Conservation (phyloP, 108 stramenopile genomes). For the Pseudonitzschia pungens region DNA sequence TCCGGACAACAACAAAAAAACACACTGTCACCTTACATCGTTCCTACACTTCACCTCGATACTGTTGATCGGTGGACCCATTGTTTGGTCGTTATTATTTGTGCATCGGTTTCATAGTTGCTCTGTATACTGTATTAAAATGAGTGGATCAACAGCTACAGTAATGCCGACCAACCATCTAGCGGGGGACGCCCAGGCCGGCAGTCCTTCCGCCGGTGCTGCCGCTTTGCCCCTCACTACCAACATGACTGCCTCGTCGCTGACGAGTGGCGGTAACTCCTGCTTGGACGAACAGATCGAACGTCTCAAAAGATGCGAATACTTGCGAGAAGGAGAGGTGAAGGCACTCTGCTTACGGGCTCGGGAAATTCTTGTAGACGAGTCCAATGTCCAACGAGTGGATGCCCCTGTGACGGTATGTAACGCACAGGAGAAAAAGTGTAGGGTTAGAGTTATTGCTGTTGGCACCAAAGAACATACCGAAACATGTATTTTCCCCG, state of each 20-base stretch:
- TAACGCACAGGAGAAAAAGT: neutral
- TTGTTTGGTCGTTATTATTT: too few relatives aligned
- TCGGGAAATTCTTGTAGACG: slow-evolving; percentile 97
- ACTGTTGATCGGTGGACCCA: too few relatives aligned
- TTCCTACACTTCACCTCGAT: too few relatives aligned
- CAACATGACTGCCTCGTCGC: slow-evolving; percentile 55
- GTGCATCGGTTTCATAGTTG: too few relatives aligned
- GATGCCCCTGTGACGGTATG: slow-evolving; percentile 97
- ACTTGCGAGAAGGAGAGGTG: slow-evolving; percentile 97
- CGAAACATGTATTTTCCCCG: neutral
- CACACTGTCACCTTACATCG: too few relatives aligned
- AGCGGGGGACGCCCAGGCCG: slow-evolving; percentile 3
- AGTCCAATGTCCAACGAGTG: slow-evolving; percentile 97
- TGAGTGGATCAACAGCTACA: slow-evolving; percentile 34
- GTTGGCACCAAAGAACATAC: neutral
- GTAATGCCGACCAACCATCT: slow-evolving; percentile 32
- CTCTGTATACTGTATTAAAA: neutral
- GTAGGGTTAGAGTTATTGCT: too few relatives aligned
- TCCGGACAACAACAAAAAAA: too few relatives aligned
- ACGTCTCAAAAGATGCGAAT: slow-evolving; percentile 94
- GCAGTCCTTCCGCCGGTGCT: neutral
- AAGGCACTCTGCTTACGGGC: slow-evolving; percentile 96
- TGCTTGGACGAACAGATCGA: slow-evolving; percentile 92
- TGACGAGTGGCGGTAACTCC: slow-evolving; percentile 60
- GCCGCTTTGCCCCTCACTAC: slow-evolving; percentile 48